Evolutionary conservation across 257 asterid species (phyloP), one percentile per base, ranked within the genome.

Genomic region (Anisodus tanguticus): DNA sequence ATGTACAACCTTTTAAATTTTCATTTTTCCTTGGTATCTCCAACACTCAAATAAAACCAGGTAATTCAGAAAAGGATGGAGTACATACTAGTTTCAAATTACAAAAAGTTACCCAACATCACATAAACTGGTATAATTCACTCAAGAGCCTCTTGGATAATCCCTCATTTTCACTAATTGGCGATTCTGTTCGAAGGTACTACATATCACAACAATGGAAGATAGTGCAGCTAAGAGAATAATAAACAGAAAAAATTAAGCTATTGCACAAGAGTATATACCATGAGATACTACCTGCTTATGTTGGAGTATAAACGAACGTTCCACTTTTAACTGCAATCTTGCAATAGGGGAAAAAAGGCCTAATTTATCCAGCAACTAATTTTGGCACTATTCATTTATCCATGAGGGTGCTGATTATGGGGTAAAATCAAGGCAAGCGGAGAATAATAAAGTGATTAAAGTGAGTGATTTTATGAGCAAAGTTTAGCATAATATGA

Each of bases 221-320:
- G 26, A 76, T 51, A 76, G 63, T 26, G 81, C 63, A 76, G 62
- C 17, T 76, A 76, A 51, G 47, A 76, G 81, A 26, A 31, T 43
- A 76, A 76, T 6, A 74, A 19, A 74, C 39, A 47, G 19, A 74
- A 74, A 71, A 49, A 76, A 43, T 31, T 19, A 74, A 74, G 60
- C 43, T 22, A 71, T 47, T 45, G 80, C 31, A 26, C 80, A 71
- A 45, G 17, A 45, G n/a, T 45, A 45, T 19, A 71, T 5, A 9
- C 79, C 80, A 47, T 72, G 60, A 72, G 60, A 49, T 74, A 11
- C 62, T 1, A 74, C 39, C 60, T 47, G 80, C 43, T 74, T 49
- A 49, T 74, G 62, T 22, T 71, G 19, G 60, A 19, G 62, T 49
- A 74, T 74, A 26, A 49, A 74, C 12, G 41, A 22, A 49, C 37